These are phyloP conservation scores for Apiotrichum gamsii DNA, from an alignment of 1,284 basidiomycete genomes.

Conservation along the genomic window DNA sequence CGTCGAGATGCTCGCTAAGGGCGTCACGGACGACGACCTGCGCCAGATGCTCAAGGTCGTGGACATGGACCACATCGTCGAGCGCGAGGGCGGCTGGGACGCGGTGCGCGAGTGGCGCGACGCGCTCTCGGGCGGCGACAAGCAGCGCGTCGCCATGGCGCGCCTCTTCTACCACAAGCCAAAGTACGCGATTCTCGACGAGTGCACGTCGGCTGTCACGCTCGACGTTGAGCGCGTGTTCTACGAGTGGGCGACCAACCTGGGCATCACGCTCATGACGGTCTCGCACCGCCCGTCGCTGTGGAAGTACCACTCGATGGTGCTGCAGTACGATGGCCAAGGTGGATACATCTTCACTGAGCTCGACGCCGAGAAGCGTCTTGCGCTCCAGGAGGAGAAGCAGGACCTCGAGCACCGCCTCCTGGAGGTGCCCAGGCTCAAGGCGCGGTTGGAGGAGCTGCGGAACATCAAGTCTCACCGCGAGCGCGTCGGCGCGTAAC, in stretches of 20 bases:
- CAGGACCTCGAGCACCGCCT: slow-evolving; percentile 71
- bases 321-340: slow-evolving; percentile 71
- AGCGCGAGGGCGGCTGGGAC: slow-evolving; percentile 96
- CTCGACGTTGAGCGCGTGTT: slow-evolving; percentile 87
- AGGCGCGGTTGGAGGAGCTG: slow-evolving; percentile 67
- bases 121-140: slow-evolving; percentile 66
- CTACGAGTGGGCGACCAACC: slow-evolving; percentile 86
- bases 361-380: slow-evolving; percentile 81
- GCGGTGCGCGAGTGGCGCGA: slow-evolving; percentile 85
- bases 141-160: slow-evolving; percentile 86
- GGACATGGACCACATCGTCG: slow-evolving; percentile 80
- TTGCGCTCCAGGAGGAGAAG: slow-evolving; percentile 91
- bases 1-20: slow-evolving; percentile 55
- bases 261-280: slow-evolving; percentile 83
- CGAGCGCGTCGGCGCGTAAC: neutral
- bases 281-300: slow-evolving; percentile 87
- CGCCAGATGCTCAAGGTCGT: slow-evolving; percentile 68
- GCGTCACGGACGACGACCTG: slow-evolving; percentile 70
- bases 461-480: slow-evolving; percentile 46
- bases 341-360: slow-evolving; percentile 65
- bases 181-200: slow-evolving; percentile 95
- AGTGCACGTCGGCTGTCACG: slow-evolving; percentile 91
- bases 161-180: slow-evolving; percentile 92
- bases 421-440: slow-evolving; percentile 78
- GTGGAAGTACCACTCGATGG: slow-evolving; percentile 91